phyloP scores from a whole-genome alignment of 257 asterid genomes.

The Pogostemon cablin region DNA sequence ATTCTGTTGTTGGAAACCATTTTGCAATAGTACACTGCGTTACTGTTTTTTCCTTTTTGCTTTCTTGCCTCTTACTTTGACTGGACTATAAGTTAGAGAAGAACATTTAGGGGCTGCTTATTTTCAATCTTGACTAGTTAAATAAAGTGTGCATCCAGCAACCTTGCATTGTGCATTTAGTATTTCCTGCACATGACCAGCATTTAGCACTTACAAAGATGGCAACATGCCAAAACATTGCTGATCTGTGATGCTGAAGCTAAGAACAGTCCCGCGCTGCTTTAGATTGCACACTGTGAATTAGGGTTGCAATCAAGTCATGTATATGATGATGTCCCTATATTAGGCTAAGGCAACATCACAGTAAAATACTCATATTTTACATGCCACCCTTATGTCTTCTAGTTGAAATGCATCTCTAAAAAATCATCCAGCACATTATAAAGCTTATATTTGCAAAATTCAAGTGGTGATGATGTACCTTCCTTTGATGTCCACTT shows the following conservation, averaged over 20 bases:
- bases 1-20: background rate
- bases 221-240: too few species aligned
- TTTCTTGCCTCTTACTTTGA: background rate
- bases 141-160: background rate
- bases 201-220: too few species aligned
- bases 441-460: background rate
- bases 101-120: constrained; percentile 13
- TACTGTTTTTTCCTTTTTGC: background rate
- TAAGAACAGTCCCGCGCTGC: background rate
- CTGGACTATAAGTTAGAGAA: background rate
- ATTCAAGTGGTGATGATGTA: constrained; percentile 2
- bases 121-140: constrained; percentile 1
- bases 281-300: constrained; percentile 4
- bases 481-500: constrained; percentile 31
- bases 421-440: background rate
- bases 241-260: too few species aligned
- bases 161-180: too few species aligned
- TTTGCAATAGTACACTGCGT: background rate
- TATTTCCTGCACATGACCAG: too few species aligned
- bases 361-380: background rate
- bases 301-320: constrained; percentile 7
- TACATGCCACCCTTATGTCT: background rate
- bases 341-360: background rate
- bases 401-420: constrained; percentile 21
- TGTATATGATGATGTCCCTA: background rate